phyloP scores from a whole-genome alignment of 768 basidiomycete species.

The Pulveroboletus sp. region DNA sequence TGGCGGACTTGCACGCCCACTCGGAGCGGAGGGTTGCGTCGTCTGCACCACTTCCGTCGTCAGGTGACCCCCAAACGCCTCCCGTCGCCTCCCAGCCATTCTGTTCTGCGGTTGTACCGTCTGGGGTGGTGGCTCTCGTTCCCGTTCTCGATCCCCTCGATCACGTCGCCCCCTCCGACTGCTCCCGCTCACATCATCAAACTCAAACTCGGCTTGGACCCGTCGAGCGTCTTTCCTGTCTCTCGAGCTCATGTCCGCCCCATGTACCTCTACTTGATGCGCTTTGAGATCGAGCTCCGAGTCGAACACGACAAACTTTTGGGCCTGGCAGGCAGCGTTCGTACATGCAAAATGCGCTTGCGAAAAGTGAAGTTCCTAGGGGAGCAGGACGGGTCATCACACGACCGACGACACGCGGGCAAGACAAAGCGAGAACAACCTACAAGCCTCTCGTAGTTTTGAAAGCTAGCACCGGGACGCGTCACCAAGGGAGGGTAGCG shows the following conservation, averaged over 20 bases:
- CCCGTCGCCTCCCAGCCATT: constrained; percentile 44
- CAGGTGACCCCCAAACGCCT: constrained; percentile 57
- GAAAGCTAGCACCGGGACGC: constrained; percentile 47
- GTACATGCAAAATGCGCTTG: constrained; percentile 74
- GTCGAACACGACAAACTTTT: constrained; percentile 94
- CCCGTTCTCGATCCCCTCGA: constrained; percentile 48
- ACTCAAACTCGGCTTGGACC: constrained; percentile 62
- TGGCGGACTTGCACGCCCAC: constrained; percentile 29
- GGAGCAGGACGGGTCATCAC: constrained; percentile 2
- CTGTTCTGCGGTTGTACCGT: constrained; percentile 25
- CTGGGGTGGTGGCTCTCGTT: constrained; percentile 34
- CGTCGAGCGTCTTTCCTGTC: constrained; percentile 67
- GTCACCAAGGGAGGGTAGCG: neutral
- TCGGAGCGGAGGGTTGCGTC: constrained; percentile 16
- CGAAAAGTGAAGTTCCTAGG: constrained; percentile 71
- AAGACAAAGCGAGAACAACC: constrained; percentile 19
- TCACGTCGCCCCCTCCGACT: constrained; percentile 43
- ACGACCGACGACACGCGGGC: neutral
- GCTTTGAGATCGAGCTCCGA: constrained; percentile 84
- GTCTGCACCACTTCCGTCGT: constrained; percentile 36
- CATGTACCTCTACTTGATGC: constrained; percentile 84
- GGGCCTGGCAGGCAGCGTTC: constrained; percentile 66
- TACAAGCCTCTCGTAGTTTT: constrained; percentile 73
- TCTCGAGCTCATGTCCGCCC: constrained; percentile 62
- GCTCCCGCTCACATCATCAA: constrained; percentile 51